Conservation (phyloP, 805 yeast genomes). For the Metschnikowia santaceciliae region DNA sequence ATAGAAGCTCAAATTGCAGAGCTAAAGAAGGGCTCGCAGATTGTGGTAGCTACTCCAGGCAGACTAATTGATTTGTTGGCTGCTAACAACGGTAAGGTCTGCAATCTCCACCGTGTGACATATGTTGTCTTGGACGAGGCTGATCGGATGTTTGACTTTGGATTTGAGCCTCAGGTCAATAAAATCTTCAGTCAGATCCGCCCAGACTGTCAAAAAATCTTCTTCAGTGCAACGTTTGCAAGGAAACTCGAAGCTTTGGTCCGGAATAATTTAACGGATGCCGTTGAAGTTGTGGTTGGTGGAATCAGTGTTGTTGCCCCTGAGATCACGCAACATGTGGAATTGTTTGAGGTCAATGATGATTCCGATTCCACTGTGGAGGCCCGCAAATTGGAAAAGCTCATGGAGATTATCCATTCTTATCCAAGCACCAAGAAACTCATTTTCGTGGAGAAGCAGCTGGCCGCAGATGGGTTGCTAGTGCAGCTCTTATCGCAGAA, state of each 20-base stretch:
- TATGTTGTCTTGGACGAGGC: conserved; percentile 94
- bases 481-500: conserved; percentile 50
- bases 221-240: conserved; percentile 95
- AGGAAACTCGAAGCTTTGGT: conserved; percentile 74
- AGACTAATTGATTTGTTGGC: conserved; percentile 84
- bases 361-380: conserved; percentile 8
- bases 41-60: conserved; percentile 94
- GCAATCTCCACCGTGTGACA: conserved; percentile 64
- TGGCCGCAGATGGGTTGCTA: conserved; percentile 71
- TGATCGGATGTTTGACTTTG: conserved; percentile 94
- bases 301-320: conserved; percentile 76
- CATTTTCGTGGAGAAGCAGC: conserved; percentile 85
- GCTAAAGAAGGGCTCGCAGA: conserved; percentile 70
- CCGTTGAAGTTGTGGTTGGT: conserved; percentile 77
- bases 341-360: conserved; percentile 48
- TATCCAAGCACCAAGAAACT: conserved; percentile 52
- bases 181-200: conserved; percentile 73
- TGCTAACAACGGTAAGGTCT: conserved; percentile 74
- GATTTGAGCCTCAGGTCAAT: conserved; percentile 92
- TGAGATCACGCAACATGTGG: conserved; percentile 71
- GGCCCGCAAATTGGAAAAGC: conserved; percentile 46
- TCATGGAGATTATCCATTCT: conserved; percentile 54
- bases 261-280: conserved; percentile 53
- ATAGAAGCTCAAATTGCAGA: conserved; percentile 78
- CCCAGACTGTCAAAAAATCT: conserved; percentile 83